Conservation (phyloP, 1,284 basidiomycete species). For the Naganishia sp. region DNA sequence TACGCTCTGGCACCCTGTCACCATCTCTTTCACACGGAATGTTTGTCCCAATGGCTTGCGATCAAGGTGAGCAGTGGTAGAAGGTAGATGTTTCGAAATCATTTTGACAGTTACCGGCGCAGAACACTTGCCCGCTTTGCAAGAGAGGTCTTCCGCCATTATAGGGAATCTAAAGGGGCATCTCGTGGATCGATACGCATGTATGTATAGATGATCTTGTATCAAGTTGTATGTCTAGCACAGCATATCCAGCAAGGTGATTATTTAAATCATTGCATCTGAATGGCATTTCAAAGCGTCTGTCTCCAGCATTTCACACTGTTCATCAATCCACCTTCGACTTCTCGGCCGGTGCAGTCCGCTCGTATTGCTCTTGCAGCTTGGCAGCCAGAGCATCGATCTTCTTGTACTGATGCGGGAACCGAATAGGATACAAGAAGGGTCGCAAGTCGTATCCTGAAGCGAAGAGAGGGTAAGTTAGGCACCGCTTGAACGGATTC, state of each 20-base stretch:
- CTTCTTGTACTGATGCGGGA: conserved; percentile 94
- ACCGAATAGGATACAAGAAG: conserved; percentile 91
- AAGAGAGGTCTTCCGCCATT: conserved; percentile 75
- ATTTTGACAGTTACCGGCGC: conserved; percentile 1
- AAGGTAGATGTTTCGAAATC: neutral
- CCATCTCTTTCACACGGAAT: conserved; percentile 85
- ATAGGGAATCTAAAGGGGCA: conserved; percentile 45
- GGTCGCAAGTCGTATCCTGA: conserved; percentile 91
- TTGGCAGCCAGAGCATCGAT: conserved; percentile 80
- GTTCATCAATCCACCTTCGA: conserved; percentile 23
- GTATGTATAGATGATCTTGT: neutral
- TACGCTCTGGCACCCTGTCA: conserved; percentile 87
- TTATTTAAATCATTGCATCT: neutral
- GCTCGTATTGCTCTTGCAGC: conserved; percentile 61
- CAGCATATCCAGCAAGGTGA: conserved; percentile 8
- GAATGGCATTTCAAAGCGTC: neutral
- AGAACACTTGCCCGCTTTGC: conserved; percentile 88
- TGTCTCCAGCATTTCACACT: neutral
- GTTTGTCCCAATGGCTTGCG: conserved; percentile 79
- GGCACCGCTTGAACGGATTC: neutral
- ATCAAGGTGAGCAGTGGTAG: conserved; percentile 66
- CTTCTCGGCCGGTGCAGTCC: conserved; percentile 21
- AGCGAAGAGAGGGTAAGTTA: conserved; percentile 20
- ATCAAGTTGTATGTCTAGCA: neutral
- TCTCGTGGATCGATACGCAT: neutral